These are phyloP conservation scores for Fusarium secorum DNA, from an alignment of 2,329 filamentous ascomycete genomes.

Conservation along the genomic window DNA sequence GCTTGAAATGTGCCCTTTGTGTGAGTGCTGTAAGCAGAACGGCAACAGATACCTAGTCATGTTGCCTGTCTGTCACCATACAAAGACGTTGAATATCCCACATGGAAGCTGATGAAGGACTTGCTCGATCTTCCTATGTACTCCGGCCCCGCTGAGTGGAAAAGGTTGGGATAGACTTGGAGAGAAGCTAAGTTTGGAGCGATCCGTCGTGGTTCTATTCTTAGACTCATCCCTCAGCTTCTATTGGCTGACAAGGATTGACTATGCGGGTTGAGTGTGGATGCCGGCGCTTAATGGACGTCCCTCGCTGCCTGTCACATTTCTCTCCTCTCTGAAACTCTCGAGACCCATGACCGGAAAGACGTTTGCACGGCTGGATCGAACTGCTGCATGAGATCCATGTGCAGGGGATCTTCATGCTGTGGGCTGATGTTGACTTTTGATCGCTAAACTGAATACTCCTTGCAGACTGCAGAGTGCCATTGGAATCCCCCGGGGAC, in stretches of 20 bases:
- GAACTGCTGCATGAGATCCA: slow-evolving; percentile 28
- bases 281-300: slow-evolving; percentile 41
- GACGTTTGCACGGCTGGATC: slow-evolving; percentile 27
- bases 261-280: slow-evolving; percentile 38
- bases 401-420: slow-evolving; percentile 20
- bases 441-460: neutral
- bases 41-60: neutral
- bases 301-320: slow-evolving; percentile 33
- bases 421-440: slow-evolving; percentile 27
- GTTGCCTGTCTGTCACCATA: neutral
- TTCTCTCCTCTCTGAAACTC: slow-evolving; percentile 5
- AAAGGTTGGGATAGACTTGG: slow-evolving; percentile 30
- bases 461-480: neutral
- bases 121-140: neutral
- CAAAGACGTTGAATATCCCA: neutral
- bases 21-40: neutral
- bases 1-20: neutral
- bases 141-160: slow-evolving; percentile 26
- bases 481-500: neutral
- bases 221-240: slow-evolving; percentile 28
- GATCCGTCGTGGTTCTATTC: slow-evolving; percentile 35
- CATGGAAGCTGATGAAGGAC: neutral
- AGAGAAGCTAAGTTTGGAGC: slow-evolving; percentile 1
- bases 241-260: slow-evolving; percentile 28
- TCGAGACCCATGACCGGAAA: slow-evolving; percentile 23